These are phyloP conservation scores for Elaeis guineensis DNA, from an alignment of 176 grass and related monocot species.

Conservation along the genomic window DNA sequence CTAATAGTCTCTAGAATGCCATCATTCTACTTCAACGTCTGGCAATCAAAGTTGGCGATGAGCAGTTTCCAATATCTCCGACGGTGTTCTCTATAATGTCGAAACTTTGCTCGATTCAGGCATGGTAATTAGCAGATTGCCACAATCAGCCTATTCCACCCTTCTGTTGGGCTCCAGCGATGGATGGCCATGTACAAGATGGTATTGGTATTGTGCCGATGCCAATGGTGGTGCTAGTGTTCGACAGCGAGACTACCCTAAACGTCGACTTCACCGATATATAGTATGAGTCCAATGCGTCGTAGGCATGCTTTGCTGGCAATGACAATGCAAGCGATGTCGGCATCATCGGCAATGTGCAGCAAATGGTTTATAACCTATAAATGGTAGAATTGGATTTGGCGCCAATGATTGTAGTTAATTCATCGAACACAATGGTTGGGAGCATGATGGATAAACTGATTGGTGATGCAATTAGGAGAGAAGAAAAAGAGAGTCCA, in stretches of 20 bases:
- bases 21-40: neutral
- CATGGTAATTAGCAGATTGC: neutral
- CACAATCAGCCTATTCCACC: neutral
- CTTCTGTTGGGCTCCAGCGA: neutral
- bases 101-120: slow-evolving; percentile 1
- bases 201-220: slow-evolving; percentile 36
- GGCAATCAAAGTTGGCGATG: neutral
- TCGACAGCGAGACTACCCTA: slow-evolving; percentile 36
- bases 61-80: neutral
- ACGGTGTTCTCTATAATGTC: neutral
- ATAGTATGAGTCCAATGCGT: slow-evolving; percentile 37
- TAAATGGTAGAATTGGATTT: slow-evolving; percentile 55
- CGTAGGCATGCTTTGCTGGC: slow-evolving; percentile 60
- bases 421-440: neutral
- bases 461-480: too few species aligned
- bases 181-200: neutral
- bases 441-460: neutral
- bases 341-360: slow-evolving; percentile 62
- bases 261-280: slow-evolving; percentile 41
- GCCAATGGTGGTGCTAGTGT: slow-evolving; percentile 48
- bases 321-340: slow-evolving; percentile 30
- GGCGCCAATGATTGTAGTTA: slow-evolving; percentile 34
- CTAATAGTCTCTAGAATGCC: neutral
- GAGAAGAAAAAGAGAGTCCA: too few species aligned
- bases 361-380: slow-evolving; percentile 83